phyloP scores from a whole-genome alignment of 2,329 filamentous ascomycete genomes.

The Xylaria sp. region DNA sequence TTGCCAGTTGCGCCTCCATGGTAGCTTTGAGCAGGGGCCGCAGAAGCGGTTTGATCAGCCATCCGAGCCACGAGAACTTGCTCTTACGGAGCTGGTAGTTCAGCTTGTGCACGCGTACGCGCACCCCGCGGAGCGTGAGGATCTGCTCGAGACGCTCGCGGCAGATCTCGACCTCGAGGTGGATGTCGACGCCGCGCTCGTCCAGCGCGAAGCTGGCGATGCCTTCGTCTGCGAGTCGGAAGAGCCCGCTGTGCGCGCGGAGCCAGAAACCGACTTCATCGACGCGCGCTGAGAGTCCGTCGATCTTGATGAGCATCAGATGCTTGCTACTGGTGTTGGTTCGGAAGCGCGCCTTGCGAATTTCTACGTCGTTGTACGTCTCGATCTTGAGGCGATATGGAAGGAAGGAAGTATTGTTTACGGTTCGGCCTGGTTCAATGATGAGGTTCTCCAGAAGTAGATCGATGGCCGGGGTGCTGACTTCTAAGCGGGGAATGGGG shows the following conservation, averaged over 20 bases:
- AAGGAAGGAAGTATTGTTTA: constrained; percentile 89
- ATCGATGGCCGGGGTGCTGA: constrained; percentile 84
- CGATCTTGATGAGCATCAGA: constrained; percentile 79
- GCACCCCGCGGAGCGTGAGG: constrained; percentile 78
- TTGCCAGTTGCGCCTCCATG: constrained; percentile 80
- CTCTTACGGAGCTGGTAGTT: constrained; percentile 80
- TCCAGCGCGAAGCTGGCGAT: constrained; percentile 89
- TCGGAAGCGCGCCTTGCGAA: constrained; percentile 79
- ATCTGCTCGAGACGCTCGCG: constrained; percentile 83
- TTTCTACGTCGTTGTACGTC: constrained; percentile 86
- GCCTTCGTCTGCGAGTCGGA: constrained; percentile 82
- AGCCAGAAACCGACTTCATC: constrained; percentile 93
- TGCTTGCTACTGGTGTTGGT: constrained; percentile 75
- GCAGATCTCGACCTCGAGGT: constrained; percentile 84
- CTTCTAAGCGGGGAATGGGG: constrained; percentile 89
- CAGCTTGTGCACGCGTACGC: constrained; percentile 87
- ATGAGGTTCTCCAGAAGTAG: constrained; percentile 91
- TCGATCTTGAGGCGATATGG: constrained; percentile 84
- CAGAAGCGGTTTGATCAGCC: constrained; percentile 85
- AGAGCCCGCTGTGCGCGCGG: constrained; percentile 78
- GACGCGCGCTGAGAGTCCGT: constrained; percentile 84
- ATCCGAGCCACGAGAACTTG: constrained; percentile 80
- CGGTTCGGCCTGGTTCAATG: constrained; percentile 84
- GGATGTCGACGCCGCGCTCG: constrained; percentile 86
- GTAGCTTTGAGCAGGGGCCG: constrained; percentile 80